Percentiles rank a stretch among this genome's conserved stretches.
phyloP scores from a whole-genome alignment of 2,329 filamentous ascomycete species.

The Aspergillus bombycis region DNA sequence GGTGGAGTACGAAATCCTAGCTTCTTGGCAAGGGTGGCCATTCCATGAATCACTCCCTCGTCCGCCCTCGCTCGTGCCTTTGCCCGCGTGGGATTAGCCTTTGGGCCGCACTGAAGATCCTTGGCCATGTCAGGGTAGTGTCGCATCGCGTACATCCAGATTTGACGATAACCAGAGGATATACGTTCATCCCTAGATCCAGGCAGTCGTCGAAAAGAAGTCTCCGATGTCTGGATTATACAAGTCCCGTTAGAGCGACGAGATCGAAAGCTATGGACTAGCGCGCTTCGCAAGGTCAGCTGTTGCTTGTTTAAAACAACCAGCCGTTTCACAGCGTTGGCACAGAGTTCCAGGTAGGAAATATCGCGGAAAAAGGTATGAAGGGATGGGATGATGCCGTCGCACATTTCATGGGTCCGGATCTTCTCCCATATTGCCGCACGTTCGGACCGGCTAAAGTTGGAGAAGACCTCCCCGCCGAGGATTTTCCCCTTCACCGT shows the following conservation, averaged over 20 bases:
- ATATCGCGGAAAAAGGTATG: conserved; percentile 44
- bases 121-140: conserved; percentile 27
- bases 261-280: conserved; percentile 5
- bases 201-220: conserved; percentile 21
- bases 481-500: conserved; percentile 31
- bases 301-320: conserved; percentile 8
- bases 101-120: conserved; percentile 7
- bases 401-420: conserved; percentile 14
- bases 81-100: conserved; percentile 4
- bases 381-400: conserved; percentile 40
- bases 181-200: conserved; percentile 13
- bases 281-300: not conserved
- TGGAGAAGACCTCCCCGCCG: conserved; percentile 36
- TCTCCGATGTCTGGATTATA: conserved; percentile 30
- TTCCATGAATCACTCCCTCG: conserved; percentile 7
- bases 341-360: conserved; percentile 34
- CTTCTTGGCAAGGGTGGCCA: conserved; percentile 9
- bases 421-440: conserved; percentile 34
- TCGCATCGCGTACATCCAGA: conserved; percentile 37
- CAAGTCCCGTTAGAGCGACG: conserved; percentile 9
- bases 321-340: conserved; percentile 34
- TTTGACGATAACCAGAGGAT: conserved; percentile 28
- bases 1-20: conserved; percentile 6
- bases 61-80: conserved; percentile 4
- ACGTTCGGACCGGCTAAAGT: conserved; percentile 34